phyloP scores from a whole-genome alignment of 768 basidiomycete genomes.

The Podaxis mareebaensis region DNA sequence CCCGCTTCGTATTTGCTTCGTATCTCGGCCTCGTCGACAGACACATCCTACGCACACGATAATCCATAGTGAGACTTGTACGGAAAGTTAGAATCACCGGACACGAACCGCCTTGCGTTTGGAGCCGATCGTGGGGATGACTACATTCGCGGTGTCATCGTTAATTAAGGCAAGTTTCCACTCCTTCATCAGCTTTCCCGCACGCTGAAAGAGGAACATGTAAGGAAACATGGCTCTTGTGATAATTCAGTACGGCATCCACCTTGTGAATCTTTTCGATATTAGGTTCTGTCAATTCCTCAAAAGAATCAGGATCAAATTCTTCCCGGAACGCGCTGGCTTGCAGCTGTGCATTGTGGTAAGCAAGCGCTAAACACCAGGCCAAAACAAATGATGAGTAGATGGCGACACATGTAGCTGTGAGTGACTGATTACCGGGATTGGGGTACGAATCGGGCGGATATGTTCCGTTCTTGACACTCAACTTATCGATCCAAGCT shows the following conservation, averaged over 20 bases:
- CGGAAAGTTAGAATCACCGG: not conserved
- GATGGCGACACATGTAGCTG: constrained; percentile 10
- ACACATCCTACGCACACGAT: constrained; percentile 48
- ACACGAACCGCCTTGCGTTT: constrained; percentile 75
- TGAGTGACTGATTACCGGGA: constrained; percentile 58
- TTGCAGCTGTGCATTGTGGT: constrained; percentile 88
- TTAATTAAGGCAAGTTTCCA: constrained; percentile 68
- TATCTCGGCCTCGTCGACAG: constrained; percentile 72
- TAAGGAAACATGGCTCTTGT: constrained; percentile 55
- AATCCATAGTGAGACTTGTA: constrained; percentile 3
- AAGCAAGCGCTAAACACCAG: constrained; percentile 64
- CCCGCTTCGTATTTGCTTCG: constrained; percentile 64
- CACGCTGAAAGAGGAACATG: constrained; percentile 23
- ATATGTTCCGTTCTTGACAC: constrained; percentile 77
- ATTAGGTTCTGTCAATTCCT: constrained; percentile 82
- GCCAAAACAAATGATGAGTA: constrained; percentile 11
- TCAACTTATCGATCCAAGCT: constrained; percentile 77
- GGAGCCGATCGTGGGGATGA: constrained; percentile 46
- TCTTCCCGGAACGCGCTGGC: constrained; percentile 92
- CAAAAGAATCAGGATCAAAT: constrained; percentile 74
- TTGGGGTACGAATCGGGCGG: constrained; percentile 90
- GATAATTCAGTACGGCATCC: constrained; percentile 14
- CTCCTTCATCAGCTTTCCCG: constrained; percentile 50
- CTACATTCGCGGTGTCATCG: constrained; percentile 63
- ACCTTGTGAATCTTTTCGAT: constrained; percentile 81